Percentiles rank a stretch among this genome's conserved stretches.
Evolutionary conservation across 495 filamentous ascomycete genomes (phyloP).

Genomic region (Pyrenopolyporus hunteri): DNA sequence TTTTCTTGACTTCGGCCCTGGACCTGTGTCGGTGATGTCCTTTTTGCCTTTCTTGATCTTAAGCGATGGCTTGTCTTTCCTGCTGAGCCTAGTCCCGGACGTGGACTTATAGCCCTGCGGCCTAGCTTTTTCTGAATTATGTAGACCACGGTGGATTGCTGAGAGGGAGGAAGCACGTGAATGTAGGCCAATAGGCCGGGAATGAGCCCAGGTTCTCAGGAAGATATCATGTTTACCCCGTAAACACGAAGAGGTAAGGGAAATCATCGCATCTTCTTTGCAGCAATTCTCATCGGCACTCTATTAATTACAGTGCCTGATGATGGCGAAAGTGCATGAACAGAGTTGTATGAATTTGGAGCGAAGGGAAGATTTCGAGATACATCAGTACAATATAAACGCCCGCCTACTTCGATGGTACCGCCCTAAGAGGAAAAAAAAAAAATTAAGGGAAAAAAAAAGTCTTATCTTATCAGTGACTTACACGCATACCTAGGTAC

Average conservation of each 20-base stretch:
- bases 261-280: constrained; percentile 38
- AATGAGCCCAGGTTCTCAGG: constrained; percentile 7
- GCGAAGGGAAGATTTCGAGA: not conserved
- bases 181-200: constrained; percentile 3
- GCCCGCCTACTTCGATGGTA: no score
- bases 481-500: no score
- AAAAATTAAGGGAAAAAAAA: no score
- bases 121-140: constrained; percentile 36
- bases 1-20: constrained; percentile 43
- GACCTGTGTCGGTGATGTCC: constrained; percentile 45
- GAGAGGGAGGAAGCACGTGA: constrained; percentile 39
- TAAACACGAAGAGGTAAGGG: constrained; percentile 30
- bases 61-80: constrained; percentile 33
- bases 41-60: constrained; percentile 55
- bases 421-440: no score
- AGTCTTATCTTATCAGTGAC: no score
- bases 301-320: not conserved
- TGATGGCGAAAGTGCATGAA: not conserved
- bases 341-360: not conserved
- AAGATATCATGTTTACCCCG: constrained; percentile 33
- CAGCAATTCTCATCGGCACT: not conserved
- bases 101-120: constrained; percentile 36
- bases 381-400: no score
- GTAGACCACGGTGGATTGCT: constrained; percentile 42
- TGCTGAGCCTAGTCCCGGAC: constrained; percentile 4